Conservation (phyloP, 2,329 filamentous ascomycete species). For the Bipolaris bicolor region DNA sequence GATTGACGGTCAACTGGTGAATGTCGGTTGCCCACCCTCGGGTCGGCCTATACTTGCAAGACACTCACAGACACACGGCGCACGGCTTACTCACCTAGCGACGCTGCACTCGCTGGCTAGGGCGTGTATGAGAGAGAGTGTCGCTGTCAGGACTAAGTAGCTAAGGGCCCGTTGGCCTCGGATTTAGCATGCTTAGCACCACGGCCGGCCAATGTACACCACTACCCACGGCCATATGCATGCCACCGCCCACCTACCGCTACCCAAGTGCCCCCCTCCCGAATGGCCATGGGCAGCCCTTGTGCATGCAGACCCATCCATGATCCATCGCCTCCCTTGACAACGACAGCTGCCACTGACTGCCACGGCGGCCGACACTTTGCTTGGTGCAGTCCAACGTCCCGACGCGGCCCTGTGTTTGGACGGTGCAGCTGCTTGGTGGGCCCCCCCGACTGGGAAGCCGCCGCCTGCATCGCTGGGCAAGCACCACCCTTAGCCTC, state of each 20-base stretch:
- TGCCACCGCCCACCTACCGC: neutral
- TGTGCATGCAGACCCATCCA: neutral
- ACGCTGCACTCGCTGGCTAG: no score
- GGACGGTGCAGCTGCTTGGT: neutral
- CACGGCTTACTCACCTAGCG: neutral
- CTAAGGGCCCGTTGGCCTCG: no score
- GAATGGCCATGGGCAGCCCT: neutral
- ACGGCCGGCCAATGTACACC: neutral
- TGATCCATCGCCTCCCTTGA: neutral
- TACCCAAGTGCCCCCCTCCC: neutral
- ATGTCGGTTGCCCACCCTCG: constrained; percentile 8
- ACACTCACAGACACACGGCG: neutral
- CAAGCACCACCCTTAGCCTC: constrained; percentile 19
- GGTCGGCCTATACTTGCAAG: neutral
- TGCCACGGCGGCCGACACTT: neutral
- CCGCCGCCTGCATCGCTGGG: constrained; percentile 14
- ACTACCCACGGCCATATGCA: neutral
- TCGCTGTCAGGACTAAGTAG: no score
- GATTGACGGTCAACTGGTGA: constrained; percentile 15
- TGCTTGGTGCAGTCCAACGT: neutral
- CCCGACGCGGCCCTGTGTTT: constrained; percentile 5
- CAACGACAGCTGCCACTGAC: neutral
- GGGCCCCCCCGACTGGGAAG: constrained; percentile 12
- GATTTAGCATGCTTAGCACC: neutral
- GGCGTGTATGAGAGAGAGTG: no score